phyloP scores from a whole-genome alignment of 306 rosid species.

The Fragaria iinumae region DNA sequence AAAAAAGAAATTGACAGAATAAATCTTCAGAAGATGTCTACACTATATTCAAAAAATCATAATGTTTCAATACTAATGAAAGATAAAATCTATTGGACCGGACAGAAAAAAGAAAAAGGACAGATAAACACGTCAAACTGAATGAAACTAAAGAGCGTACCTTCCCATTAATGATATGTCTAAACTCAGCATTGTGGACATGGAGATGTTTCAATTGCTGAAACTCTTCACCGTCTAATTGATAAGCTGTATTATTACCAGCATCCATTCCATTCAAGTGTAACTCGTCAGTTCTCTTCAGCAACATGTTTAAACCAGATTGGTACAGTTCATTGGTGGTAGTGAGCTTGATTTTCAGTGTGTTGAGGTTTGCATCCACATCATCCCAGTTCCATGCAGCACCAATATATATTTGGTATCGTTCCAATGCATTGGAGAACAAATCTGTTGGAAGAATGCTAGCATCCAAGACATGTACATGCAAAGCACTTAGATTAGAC shows the following conservation, averaged over 20 bases:
- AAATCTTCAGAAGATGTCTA: no score
- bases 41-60: no score
- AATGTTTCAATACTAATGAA: no score
- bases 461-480: constrained; percentile 26
- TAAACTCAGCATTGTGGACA: constrained; percentile 35
- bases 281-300: constrained; percentile 37
- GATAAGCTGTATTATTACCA: constrained; percentile 17
- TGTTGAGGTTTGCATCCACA: constrained; percentile 21
- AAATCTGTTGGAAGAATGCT: constrained; percentile 20
- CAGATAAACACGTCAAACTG: not conserved
- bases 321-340: constrained; percentile 21
- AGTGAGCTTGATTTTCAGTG: constrained; percentile 7
- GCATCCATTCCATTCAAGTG: constrained; percentile 33
- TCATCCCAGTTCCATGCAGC: constrained; percentile 14
- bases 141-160: not conserved
- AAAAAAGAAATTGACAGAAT: no score
- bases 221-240: constrained; percentile 40
- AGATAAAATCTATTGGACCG: not conserved
- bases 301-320: constrained; percentile 26
- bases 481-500: constrained; percentile 22
- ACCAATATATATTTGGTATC: constrained; percentile 42
- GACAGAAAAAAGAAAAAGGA: not conserved
- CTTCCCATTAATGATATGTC: constrained; percentile 19
- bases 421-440: constrained; percentile 21
- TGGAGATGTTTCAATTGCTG: constrained; percentile 38